Base-by-base conservation (phyloP, 345 rosid genomes). In the Geranium brycei region DNA sequence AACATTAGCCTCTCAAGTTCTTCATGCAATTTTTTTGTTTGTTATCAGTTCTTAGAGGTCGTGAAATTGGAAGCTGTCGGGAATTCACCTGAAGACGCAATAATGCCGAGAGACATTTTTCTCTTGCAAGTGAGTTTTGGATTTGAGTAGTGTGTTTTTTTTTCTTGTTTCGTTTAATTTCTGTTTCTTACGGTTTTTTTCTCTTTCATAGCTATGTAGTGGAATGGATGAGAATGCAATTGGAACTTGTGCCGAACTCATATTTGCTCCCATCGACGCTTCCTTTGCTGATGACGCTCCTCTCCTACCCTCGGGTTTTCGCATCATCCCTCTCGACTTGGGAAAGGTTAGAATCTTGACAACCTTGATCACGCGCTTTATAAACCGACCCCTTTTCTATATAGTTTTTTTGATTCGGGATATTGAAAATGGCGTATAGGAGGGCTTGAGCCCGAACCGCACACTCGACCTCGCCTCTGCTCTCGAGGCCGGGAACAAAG, bases 241-340 rank as follows among this genome's bases (percentile, higher is more conserved):
- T 31, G 99, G 99, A 58, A 85, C 90, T 11, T 93, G 93, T 70
- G 96, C 99, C n/a, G 97, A 93, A 73, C 91, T 93, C 72, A 83
- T 93, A 75, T 93, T 88, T 78, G 99, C 97, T 69, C 99, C 99
- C 6, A 93, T 93, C 8, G 99, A 90, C 69, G 91, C 95, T 64
- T 90, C 99, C 56, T 86, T 93, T 79, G 97, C 96, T n/a, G 99
- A 93, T 73, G 99, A 90, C 80, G 95, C 99, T 17, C 99, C 97
- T 57, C 84, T 93, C 69, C 74, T 93, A 57, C 99, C 99, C 63
- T 93, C 96, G 74, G 99, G 99, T 62, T 93, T 93, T 68, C 99
- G 99, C 69, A 90, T 93, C 31, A 93, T 90, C 66, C 99, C 99
- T 69, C 99, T 93, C 40, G 99, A 86, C 66, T 86, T 95, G 4